Percentiles rank a stretch among this genome's conserved stretches.
These are phyloP conservation scores for Gyrodon lividus DNA, from an alignment of 768 basidiomycete species.

Conservation along the genomic window DNA sequence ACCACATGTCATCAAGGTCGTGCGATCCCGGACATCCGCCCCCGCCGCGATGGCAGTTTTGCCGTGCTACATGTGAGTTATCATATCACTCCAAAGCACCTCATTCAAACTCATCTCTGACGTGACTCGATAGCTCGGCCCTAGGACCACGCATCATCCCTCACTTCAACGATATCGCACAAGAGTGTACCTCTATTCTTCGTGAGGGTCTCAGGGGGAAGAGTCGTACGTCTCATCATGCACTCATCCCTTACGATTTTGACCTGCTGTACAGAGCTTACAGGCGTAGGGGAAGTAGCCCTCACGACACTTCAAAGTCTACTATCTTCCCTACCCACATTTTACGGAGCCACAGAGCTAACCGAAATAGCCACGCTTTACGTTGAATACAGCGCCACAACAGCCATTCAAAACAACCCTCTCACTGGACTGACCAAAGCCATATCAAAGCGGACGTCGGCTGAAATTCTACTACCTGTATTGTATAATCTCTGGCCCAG, in stretches of 20 bases:
- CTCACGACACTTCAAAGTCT: slow-evolving; percentile 63
- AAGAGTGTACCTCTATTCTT: slow-evolving; percentile 51
- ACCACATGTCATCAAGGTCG: slow-evolving; percentile 53
- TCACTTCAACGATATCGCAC: slow-evolving; percentile 69
- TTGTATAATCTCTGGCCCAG: slow-evolving; percentile 58
- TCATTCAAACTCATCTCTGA: slow-evolving; percentile 8
- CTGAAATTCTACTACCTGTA: slow-evolving; percentile 65
- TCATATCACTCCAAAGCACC: background rate
- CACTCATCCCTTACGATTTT: background rate
- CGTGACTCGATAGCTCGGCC: slow-evolving; percentile 46
- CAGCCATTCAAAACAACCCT: slow-evolving; percentile 22
- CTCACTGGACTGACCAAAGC: slow-evolving; percentile 52
- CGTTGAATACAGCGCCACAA: slow-evolving; percentile 39
- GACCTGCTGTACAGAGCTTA: slow-evolving; percentile 27
- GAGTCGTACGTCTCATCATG: slow-evolving; percentile 31
- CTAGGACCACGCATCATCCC: slow-evolving; percentile 90
- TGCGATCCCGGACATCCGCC: slow-evolving; percentile 40
- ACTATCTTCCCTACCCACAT: slow-evolving; percentile 74
- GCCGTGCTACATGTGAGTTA: slow-evolving; percentile 57
- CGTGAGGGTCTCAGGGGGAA: slow-evolving; percentile 36
- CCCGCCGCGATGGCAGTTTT: slow-evolving; percentile 53
- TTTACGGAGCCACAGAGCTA: slow-evolving; percentile 69
- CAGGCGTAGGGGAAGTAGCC: slow-evolving; percentile 31
- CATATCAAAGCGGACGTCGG: slow-evolving; percentile 67
- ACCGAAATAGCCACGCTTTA: slow-evolving; percentile 55